These are phyloP conservation scores for Sclerotinia sclerotiorum DNA, from an alignment of 2,329 filamentous ascomycete species.

Conservation along the genomic window DNA sequence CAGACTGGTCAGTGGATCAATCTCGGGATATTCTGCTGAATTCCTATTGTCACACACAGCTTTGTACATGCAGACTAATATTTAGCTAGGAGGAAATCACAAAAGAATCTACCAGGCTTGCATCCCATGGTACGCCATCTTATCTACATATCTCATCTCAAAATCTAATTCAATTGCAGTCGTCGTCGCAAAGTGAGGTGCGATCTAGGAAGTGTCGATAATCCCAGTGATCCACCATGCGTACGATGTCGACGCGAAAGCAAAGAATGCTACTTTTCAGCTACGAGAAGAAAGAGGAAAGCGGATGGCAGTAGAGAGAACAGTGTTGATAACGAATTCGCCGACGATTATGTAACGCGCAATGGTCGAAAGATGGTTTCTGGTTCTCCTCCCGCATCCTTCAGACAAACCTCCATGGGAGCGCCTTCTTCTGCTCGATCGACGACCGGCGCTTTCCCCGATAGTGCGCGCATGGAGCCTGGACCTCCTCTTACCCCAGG, in stretches of 20 bases:
- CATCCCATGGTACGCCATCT: slow-evolving; percentile 45
- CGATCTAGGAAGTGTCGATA: slow-evolving; percentile 74
- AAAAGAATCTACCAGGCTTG: slow-evolving; percentile 44
- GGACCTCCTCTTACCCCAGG: slow-evolving; percentile 60
- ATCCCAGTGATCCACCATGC: slow-evolving; percentile 90
- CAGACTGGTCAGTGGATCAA: slow-evolving; percentile 18
- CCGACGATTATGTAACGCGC: slow-evolving; percentile 65
- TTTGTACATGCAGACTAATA: slow-evolving; percentile 11
- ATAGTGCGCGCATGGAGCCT: slow-evolving; percentile 38
- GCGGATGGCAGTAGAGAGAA: slow-evolving; percentile 55
- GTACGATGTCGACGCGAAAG: slow-evolving; percentile 90
- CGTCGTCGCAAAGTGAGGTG: slow-evolving; percentile 56
- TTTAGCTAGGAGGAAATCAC: slow-evolving; percentile 16
- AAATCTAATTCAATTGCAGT: slow-evolving; percentile 33
- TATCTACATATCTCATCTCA: neutral
- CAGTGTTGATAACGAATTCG: slow-evolving; percentile 46
- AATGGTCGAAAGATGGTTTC: slow-evolving; percentile 69
- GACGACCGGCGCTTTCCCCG: slow-evolving; percentile 31
- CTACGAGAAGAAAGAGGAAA: slow-evolving; percentile 90
- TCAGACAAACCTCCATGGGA: slow-evolving; percentile 41
- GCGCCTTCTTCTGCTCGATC: slow-evolving; percentile 34
- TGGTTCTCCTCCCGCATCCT: slow-evolving; percentile 43
- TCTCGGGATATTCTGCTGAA: neutral
- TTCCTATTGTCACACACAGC: slow-evolving; percentile 11
- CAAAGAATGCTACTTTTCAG: slow-evolving; percentile 96